Evolutionary conservation across 1,284 basidiomycete genomes (phyloP).

Genomic region (Tranzscheliella williamsii): DNA sequence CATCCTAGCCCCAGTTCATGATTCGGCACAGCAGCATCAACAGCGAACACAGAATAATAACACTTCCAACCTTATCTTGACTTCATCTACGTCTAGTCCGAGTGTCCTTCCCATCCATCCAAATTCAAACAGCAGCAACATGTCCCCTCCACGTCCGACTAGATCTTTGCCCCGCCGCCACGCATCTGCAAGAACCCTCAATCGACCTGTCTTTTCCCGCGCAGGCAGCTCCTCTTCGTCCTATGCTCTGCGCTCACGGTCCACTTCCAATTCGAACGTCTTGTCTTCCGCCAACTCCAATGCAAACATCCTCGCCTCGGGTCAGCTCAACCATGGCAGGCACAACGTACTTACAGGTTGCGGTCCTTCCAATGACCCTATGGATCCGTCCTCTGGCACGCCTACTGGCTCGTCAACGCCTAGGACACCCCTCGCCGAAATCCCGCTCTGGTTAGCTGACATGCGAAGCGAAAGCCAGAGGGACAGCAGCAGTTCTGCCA

Average conservation of each 20-base stretch:
- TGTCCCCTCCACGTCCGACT: constrained; percentile 35
- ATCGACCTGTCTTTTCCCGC: constrained; percentile 17
- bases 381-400: constrained; percentile 14
- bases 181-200: constrained; percentile 28
- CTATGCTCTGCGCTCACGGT: constrained; percentile 23
- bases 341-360: constrained; percentile 13
- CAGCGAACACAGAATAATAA: too few relatives aligned
- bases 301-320: constrained; percentile 33
- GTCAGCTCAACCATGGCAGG: constrained; percentile 3
- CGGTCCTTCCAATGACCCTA: constrained; percentile 10
- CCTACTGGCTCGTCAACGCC: constrained; percentile 32
- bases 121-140: constrained; percentile 6
- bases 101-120: not conserved
- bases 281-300: constrained; percentile 20
- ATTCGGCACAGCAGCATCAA: too few relatives aligned
- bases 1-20: too few relatives aligned
- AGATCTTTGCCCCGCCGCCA: constrained; percentile 20
- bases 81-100: too few relatives aligned
- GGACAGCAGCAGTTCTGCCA: constrained; percentile 23
- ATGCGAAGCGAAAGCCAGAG: constrained; percentile 37
- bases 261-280: constrained; percentile 18
- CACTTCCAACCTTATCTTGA: too few relatives aligned
- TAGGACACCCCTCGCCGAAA: constrained; percentile 34
- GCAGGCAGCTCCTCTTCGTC: constrained; percentile 17
- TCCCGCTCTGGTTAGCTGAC: constrained; percentile 37